A percentile compares a stretch with the other conserved stretches of the same genome.
These are phyloP conservation scores for Alternaria triticimaculans DNA, from an alignment of 2,329 filamentous ascomycete genomes.

Conservation along the genomic window DNA sequence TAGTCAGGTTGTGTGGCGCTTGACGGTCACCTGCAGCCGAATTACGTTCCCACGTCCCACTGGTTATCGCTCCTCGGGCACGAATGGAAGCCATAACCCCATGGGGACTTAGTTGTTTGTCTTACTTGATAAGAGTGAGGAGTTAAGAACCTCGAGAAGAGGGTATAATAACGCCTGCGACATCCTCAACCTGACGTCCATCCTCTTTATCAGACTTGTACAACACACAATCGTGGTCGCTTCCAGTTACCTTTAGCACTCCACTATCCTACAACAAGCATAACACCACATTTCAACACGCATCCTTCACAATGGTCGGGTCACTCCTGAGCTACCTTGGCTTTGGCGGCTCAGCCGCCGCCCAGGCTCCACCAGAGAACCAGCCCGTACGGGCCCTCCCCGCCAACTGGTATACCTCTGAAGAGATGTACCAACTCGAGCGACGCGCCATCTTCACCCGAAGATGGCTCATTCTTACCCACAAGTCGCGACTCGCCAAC, in stretches of 20 bases:
- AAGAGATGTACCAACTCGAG: conserved; percentile 56
- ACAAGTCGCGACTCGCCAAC: conserved; percentile 59
- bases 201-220: conserved; percentile 1
- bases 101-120: conserved; percentile 29
- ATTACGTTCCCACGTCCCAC: conserved; percentile 36
- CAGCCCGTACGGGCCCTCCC: conserved; percentile 52
- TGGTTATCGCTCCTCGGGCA: conserved; percentile 23
- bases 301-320: conserved; percentile 27
- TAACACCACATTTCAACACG: background rate
- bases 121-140: conserved; percentile 37
- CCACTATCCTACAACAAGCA: background rate
- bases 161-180: conserved; percentile 30
- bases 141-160: conserved; percentile 12
- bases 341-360: conserved; percentile 24
- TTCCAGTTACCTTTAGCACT: background rate
- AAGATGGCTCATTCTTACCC: conserved; percentile 63
- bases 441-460: conserved; percentile 60
- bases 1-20: conserved; percentile 25
- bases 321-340: conserved; percentile 38
- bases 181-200: conserved; percentile 15
- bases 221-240: background rate
- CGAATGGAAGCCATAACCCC: conserved; percentile 39
- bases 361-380: conserved; percentile 21
- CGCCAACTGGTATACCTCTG: conserved; percentile 49
- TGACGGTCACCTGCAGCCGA: conserved; percentile 24